Percentiles rank a stretch among this genome's conserved stretches.
Conservation (phyloP, 2,329 filamentous ascomycete species). For the Hymenoscyphus albidus region DNA sequence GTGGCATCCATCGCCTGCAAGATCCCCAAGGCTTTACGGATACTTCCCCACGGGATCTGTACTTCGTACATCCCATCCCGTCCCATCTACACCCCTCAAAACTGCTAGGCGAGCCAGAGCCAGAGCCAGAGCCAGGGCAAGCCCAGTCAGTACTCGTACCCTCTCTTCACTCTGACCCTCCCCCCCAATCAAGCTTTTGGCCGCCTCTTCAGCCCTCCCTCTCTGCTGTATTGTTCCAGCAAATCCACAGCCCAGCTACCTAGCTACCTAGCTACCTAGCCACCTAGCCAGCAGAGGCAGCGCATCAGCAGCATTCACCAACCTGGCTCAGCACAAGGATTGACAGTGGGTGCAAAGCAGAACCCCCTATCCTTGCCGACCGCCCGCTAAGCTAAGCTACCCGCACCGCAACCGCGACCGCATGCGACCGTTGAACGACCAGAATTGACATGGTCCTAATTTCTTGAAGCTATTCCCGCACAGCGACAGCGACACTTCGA, state of each 20-base stretch:
- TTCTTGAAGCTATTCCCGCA: constrained; percentile 25
- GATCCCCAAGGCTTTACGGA: neutral
- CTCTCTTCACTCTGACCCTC: neutral
- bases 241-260: neutral
- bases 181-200: constrained; percentile 23
- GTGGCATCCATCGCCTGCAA: neutral
- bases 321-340: constrained; percentile 24
- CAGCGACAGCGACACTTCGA: neutral
- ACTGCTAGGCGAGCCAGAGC: neutral
- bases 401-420: neutral
- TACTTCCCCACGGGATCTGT: neutral
- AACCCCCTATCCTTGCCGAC: constrained; percentile 27
- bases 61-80: neutral
- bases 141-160: neutral
- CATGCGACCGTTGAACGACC: neutral
- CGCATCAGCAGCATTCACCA: too few relatives aligned
- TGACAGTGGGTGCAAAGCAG: constrained; percentile 16
- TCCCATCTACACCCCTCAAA: neutral
- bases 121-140: neutral
- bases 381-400: constrained; percentile 16
- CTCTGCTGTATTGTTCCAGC: neutral
- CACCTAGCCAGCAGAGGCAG: neutral
- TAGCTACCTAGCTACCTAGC: neutral
- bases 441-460: neutral
- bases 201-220: constrained; percentile 8